phyloP scores from a whole-genome alignment of 768 basidiomycete species.

The Kwoniella botswanensis region DNA sequence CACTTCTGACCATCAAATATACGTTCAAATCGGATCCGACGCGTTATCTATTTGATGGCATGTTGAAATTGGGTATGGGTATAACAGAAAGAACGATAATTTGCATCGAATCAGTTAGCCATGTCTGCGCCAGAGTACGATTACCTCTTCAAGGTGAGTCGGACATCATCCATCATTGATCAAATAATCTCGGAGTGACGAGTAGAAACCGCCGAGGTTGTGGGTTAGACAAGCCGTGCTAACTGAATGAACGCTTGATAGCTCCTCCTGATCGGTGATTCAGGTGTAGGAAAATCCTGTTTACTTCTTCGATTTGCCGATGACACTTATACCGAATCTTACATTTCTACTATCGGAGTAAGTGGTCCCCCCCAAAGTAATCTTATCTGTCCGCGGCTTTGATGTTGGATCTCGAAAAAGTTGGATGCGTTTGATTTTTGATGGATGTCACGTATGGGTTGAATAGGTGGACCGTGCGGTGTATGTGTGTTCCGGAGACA shows the following conservation, averaged over 20 bases:
- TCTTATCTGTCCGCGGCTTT: slow-evolving; percentile 4
- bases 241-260: slow-evolving; percentile 50
- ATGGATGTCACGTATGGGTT: not conserved
- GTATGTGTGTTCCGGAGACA: not conserved
- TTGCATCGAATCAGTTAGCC: slow-evolving; percentile 6
- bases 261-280: slow-evolving; percentile 96
- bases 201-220: not conserved
- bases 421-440: not conserved
- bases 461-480: not conserved
- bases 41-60: not conserved
- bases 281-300: slow-evolving; percentile 94
- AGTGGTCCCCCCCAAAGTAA: slow-evolving; percentile 18
- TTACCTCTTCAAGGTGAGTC: slow-evolving; percentile 57
- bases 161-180: not conserved
- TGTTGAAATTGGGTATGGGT: not conserved
- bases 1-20: not conserved
- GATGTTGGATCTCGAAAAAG: too few species aligned
- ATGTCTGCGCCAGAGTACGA: slow-evolving; percentile 58
- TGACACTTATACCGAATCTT: slow-evolving; percentile 98
- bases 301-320: slow-evolving; percentile 79
- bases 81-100: slow-evolving; percentile 5
- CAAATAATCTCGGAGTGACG: not conserved
- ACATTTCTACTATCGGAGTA: slow-evolving; percentile 98
- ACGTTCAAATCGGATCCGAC: not conserved
- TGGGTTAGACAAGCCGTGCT: not conserved